Base-by-base conservation (phyloP, 495 filamentous ascomycete genomes). In the Aspergillus egyptiacus region DNA sequence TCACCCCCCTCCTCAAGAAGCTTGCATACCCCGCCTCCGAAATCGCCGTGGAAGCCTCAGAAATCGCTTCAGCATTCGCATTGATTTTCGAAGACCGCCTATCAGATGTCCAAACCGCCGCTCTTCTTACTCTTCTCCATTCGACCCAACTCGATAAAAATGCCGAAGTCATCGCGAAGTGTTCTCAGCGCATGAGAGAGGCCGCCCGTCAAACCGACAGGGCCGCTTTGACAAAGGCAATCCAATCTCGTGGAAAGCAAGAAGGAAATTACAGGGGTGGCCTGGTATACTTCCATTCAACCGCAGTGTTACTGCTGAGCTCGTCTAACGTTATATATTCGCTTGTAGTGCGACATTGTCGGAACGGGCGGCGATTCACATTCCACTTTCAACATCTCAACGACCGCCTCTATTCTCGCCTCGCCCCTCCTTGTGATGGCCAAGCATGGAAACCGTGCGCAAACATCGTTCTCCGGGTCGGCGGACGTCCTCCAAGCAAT, bases 321-420 rank as follows among this genome's bases (percentile, higher is more conserved):
- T 15, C 10, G 25, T 22, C 34, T 55, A 15, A 50, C 38, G 11
- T 14, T n/a, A 2, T n/a, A 4, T 11, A 14, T 34, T 50, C 6
- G 30, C 27, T 24, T 55, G 19, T 39, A 91, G 84, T 91, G 90
- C 67, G 94, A 99, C 65, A 96, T 99, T 58, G 94, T 97, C 36
- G 94, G 94, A 58, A 99, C 94, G 11, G 94, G 94, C 41, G 94
- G 94, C 61, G 93, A 97, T 70, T 84, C 85, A 25, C 89, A 96
- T 73, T 86, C 89, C 64, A 99, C 94, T 15, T 97, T 95, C 80
- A 99, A 99, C 65, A 88, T 99, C 64, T 89, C 83, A 55, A 97
- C 93, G 3, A 95, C 91, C 6, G 79, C 94, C 3, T 95, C 90
- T 5, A 95, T 99, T 59, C 75, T 99, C 35, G 90, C 86, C 48